Percentiles rank a stretch among this genome's conserved stretches.
Conservation (phyloP, 495 filamentous ascomycete species). For the Aspergillus steynii region DNA sequence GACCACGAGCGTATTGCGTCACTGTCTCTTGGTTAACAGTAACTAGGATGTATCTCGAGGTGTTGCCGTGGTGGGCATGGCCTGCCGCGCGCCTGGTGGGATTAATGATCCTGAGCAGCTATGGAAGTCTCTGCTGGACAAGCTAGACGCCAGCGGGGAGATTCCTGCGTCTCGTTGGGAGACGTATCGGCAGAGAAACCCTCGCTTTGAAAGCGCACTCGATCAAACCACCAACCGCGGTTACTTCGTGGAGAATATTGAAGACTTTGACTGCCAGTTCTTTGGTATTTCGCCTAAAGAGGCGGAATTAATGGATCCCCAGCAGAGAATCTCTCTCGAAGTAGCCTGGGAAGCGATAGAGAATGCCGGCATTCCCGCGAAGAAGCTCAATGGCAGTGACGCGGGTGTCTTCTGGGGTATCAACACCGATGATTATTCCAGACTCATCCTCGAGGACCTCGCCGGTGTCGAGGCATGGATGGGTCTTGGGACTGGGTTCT, state of each 20-base stretch:
- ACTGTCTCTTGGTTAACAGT: too few relatives aligned
- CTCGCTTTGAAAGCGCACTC: conserved; percentile 29
- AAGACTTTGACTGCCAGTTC: conserved; percentile 33
- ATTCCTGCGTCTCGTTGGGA: conserved; percentile 35
- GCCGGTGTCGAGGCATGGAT: conserved; percentile 35
- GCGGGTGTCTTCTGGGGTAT: conserved; percentile 33
- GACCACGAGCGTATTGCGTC: too few relatives aligned
- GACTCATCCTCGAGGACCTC: conserved; percentile 35
- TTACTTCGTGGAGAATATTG: conserved; percentile 35
- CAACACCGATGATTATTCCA: conserved; percentile 37
- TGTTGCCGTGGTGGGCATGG: conserved; percentile 44
- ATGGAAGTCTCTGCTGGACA: conserved; percentile 45
- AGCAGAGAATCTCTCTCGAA: conserved; percentile 54
- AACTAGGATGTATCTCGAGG: not conserved
- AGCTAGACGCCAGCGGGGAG: conserved; percentile 32
- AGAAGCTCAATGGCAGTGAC: conserved; percentile 24
- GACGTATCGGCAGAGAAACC: conserved; percentile 30
- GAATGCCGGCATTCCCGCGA: conserved; percentile 26
- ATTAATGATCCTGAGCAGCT: conserved; percentile 51
- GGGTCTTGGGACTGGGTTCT: conserved; percentile 31
- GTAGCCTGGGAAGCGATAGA: conserved; percentile 49
- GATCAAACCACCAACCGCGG: conserved; percentile 24
- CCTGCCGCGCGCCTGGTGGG: conserved; percentile 41
- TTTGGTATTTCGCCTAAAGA: conserved; percentile 15
- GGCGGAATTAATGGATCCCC: conserved; percentile 36